These are phyloP conservation scores for Starmerella vaccinii DNA, from an alignment of 805 yeast genomes.

Conservation along the genomic window DNA sequence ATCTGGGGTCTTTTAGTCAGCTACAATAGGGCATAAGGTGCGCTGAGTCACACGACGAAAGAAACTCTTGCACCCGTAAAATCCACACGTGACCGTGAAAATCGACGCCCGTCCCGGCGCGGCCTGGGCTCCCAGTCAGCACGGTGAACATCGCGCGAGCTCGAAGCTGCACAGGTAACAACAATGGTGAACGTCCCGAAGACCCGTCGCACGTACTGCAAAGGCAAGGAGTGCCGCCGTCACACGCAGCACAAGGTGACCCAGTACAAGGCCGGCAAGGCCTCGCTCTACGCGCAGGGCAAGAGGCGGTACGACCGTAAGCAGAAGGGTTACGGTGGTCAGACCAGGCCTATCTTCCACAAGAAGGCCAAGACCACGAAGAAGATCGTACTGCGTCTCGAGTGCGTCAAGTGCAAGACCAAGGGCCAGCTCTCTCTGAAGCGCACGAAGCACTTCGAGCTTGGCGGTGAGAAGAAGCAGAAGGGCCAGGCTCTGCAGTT, in stretches of 20 bases:
- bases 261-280: constrained; percentile 99
- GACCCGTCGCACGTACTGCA: constrained; percentile 99
- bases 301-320: constrained; percentile 99
- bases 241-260: constrained; percentile 99
- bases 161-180: constrained; percentile 12
- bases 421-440: constrained; percentile 94
- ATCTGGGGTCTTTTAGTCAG: not conserved
- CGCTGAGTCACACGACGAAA: not conserved
- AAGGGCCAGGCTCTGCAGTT: constrained; percentile 99
- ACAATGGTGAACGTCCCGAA: constrained; percentile 96
- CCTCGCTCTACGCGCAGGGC: constrained; percentile 98
- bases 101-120: constrained; percentile 3
- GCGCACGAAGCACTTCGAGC: constrained; percentile 99
- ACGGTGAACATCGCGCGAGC: constrained; percentile 13
- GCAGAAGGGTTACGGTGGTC: constrained; percentile 99
- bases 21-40: constrained; percentile 3
- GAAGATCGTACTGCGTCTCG: constrained; percentile 98
- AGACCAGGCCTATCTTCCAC: constrained; percentile 99
- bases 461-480: constrained; percentile 99
- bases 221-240: constrained; percentile 97
- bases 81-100: constrained; percentile 3
- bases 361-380: constrained; percentile 99
- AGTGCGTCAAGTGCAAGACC: constrained; percentile 97
- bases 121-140: constrained; percentile 6
- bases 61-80: not conserved